Percentiles rank a stretch among this genome's conserved stretches.
Conservation (phyloP, 2,329 filamentous ascomycete genomes). For the Aspergillus neoniger region DNA sequence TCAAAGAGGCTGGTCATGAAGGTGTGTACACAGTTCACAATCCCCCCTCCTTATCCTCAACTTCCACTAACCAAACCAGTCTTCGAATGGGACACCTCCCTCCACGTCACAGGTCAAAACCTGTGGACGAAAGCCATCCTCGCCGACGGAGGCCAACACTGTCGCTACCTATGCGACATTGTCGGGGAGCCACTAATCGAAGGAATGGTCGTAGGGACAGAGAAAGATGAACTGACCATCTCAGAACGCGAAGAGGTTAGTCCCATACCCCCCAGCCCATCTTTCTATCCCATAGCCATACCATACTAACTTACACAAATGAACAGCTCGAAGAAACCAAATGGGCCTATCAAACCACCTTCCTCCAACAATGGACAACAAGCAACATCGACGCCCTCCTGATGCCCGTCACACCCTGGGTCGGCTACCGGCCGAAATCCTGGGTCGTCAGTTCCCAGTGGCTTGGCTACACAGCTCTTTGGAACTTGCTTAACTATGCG, state of each 20-base stretch:
- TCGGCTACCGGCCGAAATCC: slow-evolving; percentile 30
- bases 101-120: slow-evolving; percentile 25
- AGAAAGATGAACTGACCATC: slow-evolving; percentile 24
- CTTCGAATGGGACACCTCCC: slow-evolving; percentile 35
- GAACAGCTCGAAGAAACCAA: slow-evolving; percentile 26
- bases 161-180: slow-evolving; percentile 27
- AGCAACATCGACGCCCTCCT: slow-evolving; percentile 34
- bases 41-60: not conserved
- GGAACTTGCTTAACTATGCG: slow-evolving; percentile 40
- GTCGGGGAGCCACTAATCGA: slow-evolving; percentile 33
- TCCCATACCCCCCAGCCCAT: not conserved
- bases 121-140: slow-evolving; percentile 34
- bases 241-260: slow-evolving; percentile 26
- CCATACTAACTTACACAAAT: not conserved
- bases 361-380: slow-evolving; percentile 28
- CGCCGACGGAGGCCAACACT: slow-evolving; percentile 34
- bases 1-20: slow-evolving; percentile 57
- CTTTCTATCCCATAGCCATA: not conserved
- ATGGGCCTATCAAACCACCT: slow-evolving; percentile 20
- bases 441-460: slow-evolving; percentile 37
- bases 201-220: slow-evolving; percentile 36
- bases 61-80: slow-evolving; percentile 15
- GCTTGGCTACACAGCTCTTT: slow-evolving; percentile 38
- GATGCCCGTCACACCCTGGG: slow-evolving; percentile 32
- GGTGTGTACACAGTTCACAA: slow-evolving; percentile 23